Evolutionary conservation across 371 early-diverging fungal genomes (phyloP).

Genomic region (Astathelohania contejeani): DNA sequence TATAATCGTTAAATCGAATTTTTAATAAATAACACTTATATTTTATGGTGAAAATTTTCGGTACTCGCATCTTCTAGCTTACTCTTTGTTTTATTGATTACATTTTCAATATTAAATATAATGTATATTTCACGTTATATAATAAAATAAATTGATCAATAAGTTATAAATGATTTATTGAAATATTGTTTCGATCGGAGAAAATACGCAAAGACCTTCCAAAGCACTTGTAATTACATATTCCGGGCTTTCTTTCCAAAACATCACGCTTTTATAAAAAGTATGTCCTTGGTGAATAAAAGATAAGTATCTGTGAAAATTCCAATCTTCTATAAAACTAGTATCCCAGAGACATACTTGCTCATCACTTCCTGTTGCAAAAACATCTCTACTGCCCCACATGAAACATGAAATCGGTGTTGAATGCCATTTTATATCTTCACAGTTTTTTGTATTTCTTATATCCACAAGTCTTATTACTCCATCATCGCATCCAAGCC

Average conservation of each 20-base stretch:
- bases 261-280: constrained; percentile 48
- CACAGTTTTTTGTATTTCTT: constrained; percentile 12
- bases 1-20: too few relatives aligned
- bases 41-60: too few relatives aligned
- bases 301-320: constrained; percentile 44
- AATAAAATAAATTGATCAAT: too few relatives aligned
- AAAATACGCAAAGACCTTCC: constrained; percentile 41
- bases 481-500: constrained; percentile 49
- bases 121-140: too few relatives aligned
- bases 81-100: too few relatives aligned
- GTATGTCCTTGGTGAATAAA: constrained; percentile 52
- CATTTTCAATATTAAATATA: too few relatives aligned
- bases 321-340: constrained; percentile 47
- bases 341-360: constrained; percentile 50
- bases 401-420: constrained; percentile 35
- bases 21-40: too few relatives aligned
- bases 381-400: constrained; percentile 41
- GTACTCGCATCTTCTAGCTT: too few relatives aligned
- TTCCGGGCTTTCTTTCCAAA: constrained; percentile 13
- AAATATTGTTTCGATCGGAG: too few relatives aligned
- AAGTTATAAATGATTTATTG: too few relatives aligned
- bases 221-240: constrained; percentile 24
- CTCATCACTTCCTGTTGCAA: constrained; percentile 40
- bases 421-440: constrained; percentile 42
- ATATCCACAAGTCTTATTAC: constrained; percentile 36